Percentiles rank a stretch among this genome's conserved stretches.
Conservation (phyloP, 1,139 yeast genomes). For the Entelexis paramagnoliae region DNA sequence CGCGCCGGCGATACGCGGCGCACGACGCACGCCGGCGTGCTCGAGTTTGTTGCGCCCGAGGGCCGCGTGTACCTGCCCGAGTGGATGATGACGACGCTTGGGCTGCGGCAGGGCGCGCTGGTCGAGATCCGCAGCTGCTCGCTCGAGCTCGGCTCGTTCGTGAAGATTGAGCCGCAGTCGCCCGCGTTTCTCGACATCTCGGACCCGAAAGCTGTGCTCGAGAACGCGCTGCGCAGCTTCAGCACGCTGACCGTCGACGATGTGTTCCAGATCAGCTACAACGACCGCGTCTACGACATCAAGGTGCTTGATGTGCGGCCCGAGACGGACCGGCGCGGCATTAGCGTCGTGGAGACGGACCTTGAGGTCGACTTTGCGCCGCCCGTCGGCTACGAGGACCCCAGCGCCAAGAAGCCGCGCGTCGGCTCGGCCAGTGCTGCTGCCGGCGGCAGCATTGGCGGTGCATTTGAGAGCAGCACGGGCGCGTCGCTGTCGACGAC, state of each 20-base stretch:
- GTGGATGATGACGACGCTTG: constrained; percentile 87
- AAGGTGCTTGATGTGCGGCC: constrained; percentile 86
- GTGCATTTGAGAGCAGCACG: constrained; percentile 3
- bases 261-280: constrained; percentile 75
- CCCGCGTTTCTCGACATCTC: constrained; percentile 85
- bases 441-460: constrained; percentile 30
- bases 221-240: constrained; percentile 51
- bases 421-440: constrained; percentile 50
- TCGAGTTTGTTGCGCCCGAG: constrained; percentile 95
- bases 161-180: constrained; percentile 90
- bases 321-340: constrained; percentile 49
- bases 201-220: constrained; percentile 94
- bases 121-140: constrained; percentile 63
- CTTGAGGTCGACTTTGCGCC: constrained; percentile 97
- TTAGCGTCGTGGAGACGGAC: constrained; percentile 95
- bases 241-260: constrained; percentile 81
- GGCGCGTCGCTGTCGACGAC: constrained; percentile 3
- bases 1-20: constrained; percentile 48
- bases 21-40: constrained; percentile 78
- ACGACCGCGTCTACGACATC: constrained; percentile 66
- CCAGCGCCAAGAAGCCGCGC: constrained; percentile 20
- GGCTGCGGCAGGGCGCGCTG: constrained; percentile 66
- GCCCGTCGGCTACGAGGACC: constrained; percentile 92
- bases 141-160: constrained; percentile 76
- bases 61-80: constrained; percentile 91